phyloP scores from a whole-genome alignment of 2,329 filamentous ascomycete species.

The Pseudocercospora musae region DNA sequence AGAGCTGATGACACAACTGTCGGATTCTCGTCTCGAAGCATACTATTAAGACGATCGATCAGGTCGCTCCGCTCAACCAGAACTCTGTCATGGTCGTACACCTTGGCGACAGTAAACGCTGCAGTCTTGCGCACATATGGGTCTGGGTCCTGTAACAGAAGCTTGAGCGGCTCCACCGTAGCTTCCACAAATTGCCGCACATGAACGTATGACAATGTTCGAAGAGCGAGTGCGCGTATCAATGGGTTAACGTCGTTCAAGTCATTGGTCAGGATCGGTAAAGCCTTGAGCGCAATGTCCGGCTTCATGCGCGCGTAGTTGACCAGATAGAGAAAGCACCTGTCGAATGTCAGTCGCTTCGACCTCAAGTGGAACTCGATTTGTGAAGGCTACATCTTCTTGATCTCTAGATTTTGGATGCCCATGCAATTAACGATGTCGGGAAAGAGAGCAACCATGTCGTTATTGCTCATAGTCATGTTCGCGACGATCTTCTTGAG shows the following conservation, averaged over 20 bases:
- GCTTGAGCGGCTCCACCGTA: constrained; percentile 78
- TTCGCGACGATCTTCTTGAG: constrained; percentile 99
- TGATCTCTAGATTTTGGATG: constrained; percentile 91
- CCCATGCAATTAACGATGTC: constrained; percentile 96
- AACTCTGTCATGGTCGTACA: constrained; percentile 92
- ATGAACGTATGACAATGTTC: constrained; percentile 96
- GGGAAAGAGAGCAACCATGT: constrained; percentile 96
- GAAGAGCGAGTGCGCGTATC: constrained; percentile 83
- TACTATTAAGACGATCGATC: constrained; percentile 83
- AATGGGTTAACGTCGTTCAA: constrained; percentile 91
- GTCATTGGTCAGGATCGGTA: constrained; percentile 72
- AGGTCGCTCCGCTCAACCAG: constrained; percentile 88
- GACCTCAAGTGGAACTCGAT: background rate
- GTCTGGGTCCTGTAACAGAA: constrained; percentile 77
- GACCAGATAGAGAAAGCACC: constrained; percentile 96
- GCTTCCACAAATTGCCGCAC: constrained; percentile 93
- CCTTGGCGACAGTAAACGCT: constrained; percentile 91
- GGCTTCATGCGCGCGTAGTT: constrained; percentile 95
- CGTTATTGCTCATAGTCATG: constrained; percentile 99
- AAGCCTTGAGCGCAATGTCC: constrained; percentile 87
- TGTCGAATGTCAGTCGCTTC: constrained; percentile 44
- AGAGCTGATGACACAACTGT: constrained; percentile 94
- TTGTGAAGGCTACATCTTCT: constrained; percentile 80
- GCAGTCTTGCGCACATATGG: constrained; percentile 98
- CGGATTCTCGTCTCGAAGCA: constrained; percentile 92